Base-by-base conservation (phyloP, 441 rosid species). In the Pelargonium fulgidum region DNA sequence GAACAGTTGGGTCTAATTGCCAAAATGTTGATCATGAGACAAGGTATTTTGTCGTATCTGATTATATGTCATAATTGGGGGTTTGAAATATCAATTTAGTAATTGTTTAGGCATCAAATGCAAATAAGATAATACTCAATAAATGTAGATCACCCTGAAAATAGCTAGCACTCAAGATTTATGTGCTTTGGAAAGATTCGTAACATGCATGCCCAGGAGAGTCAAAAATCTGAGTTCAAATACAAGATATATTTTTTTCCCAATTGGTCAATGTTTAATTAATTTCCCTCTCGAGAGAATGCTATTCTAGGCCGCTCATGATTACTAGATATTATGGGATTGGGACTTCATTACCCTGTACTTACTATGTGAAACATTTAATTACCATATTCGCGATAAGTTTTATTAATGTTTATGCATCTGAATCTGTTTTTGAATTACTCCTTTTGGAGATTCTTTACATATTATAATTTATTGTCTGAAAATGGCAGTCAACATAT, bases 31-130 rank as follows among this genome's bases (percentile, higher is more conserved):
- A 73, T 22, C 47, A 58, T 66, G 78, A 66, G 73, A 75, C 68
- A 67, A 79, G 82, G 84, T 78, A 68, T 61, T 67, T 67, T 50
- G 19, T 73, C 61, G 9, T 29, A 68, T 20, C 45, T 73, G 24
- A 50, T 66, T 44, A 33, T 44, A 33, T 20, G 29, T 54, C 3
- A 14, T 56, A 56, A 3, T 17, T 56, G 9, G 33, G 19, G 17
- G 24, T 54, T 54, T 50, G 11, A 20, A 20, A 12, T 59, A 59
- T 10, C 11, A 19, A 24, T 8, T 36, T 26, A 59, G 63, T 59
- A 9, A 11, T 58, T 58, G 12, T 22, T 59, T 59, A 22, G 24
- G 64, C 64, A 22, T 19, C 36, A 59, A 33, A 59, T 33, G 7
- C 14, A 20, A 59, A 22, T 59, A n/a, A 11, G 7, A 13, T 10